Base-by-base conservation (phyloP, 371 early-diverging fungal species). In the Phascolomyces articulosus region DNA sequence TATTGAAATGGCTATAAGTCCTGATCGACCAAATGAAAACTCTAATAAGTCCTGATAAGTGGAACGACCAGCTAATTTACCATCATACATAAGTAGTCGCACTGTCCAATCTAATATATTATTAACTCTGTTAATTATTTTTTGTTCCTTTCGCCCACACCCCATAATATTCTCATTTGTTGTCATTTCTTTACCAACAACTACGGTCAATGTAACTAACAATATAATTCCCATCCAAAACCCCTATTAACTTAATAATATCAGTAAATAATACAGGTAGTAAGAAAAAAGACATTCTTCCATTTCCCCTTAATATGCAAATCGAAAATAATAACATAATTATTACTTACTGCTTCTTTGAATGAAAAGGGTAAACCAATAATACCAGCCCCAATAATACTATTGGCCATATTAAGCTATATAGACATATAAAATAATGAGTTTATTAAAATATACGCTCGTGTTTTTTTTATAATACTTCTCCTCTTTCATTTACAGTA, bases 1-100 rank as follows among this genome's bases (percentile, higher is more conserved):
- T 55, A 91, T 72, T 3, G 92, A 91, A 58, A 88, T 91, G 16
- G 84, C 81, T 58, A 90, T 72, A 29, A 90, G 68, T 7, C 93
- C 93, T 18, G 83, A 61, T 40, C 83, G 84, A 51, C 93, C 93
- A 72, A 91, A 92, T 41, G 91, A 85, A 64, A 88, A 85, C 71
- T 86, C 80, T 63, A 91, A 79, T 56, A 93, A 60, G 40, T 90
- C 93, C 66, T 91, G 92, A 76, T 92, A 93, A 0, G 90, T 87
- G 13, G 79, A 80, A 48, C 87, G 83, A 10, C 92, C 90, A 3
- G 90, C 85, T 54, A 93, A 72, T 64, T 91, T 91, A 26, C 87
- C 85, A 67, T 83, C 84, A 55, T 81, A 72, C 27, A 91, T 88
- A 53, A 93, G 72, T 16, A 92, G 64, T 9, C 88, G 78, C 31